These are phyloP conservation scores for Geotrichum histeridarum DNA, from an alignment of 1,139 yeast species.

Conservation along the genomic window DNA sequence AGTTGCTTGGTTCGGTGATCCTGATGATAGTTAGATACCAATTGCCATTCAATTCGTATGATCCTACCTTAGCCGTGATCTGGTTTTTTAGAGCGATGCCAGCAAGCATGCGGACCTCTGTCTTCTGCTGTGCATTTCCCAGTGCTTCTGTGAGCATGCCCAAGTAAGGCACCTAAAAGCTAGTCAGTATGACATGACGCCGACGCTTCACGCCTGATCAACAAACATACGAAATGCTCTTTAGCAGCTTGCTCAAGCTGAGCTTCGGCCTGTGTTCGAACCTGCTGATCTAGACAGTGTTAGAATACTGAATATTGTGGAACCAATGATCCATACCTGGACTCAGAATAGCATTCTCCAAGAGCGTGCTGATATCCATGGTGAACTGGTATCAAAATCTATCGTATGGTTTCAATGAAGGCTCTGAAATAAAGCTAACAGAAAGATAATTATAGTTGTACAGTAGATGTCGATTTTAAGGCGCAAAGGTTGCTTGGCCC, in stretches of 20 bases:
- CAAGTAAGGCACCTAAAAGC: conserved; percentile 48
- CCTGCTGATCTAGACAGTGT: conserved; percentile 46
- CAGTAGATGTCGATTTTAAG: too few species aligned
- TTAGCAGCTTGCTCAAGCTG: conserved; percentile 69
- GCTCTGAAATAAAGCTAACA: too few species aligned
- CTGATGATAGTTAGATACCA: conserved; percentile 29
- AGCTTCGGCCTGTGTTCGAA: conserved; percentile 75
- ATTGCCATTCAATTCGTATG: neutral
- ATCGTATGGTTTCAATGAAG: too few species aligned
- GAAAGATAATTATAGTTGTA: too few species aligned
- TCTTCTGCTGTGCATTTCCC: conserved; percentile 57
- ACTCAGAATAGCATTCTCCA: conserved; percentile 60
- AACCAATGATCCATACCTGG: conserved; percentile 18
- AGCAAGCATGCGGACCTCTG: conserved; percentile 89
- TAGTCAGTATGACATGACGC: neutral
- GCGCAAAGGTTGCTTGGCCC: too few species aligned
- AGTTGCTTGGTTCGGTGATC: conserved; percentile 32
- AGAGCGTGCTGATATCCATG: conserved; percentile 67
- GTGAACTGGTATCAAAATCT: conserved; percentile 5
- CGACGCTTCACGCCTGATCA: too few species aligned
- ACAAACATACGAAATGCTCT: conserved; percentile 54
- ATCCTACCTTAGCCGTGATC: conserved; percentile 54
- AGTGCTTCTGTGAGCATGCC: conserved; percentile 67
- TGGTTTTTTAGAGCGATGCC: conserved; percentile 85
- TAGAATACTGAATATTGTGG: neutral